Evolutionary conservation across 768 basidiomycete species (phyloP).

Genomic region (Russula earlei): DNA sequence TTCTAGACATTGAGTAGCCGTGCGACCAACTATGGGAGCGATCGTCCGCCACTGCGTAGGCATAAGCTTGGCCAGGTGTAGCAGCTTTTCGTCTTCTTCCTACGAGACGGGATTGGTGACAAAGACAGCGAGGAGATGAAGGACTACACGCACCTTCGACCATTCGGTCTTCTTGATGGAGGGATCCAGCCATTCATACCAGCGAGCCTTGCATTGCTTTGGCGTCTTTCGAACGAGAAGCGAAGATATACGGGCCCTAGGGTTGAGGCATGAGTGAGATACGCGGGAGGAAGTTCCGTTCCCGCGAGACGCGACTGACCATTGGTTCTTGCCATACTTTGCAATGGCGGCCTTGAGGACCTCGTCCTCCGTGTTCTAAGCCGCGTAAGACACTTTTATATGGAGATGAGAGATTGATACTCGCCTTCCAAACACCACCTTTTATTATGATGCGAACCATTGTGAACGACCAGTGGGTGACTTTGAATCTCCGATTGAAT

Average conservation of each 20-base stretch:
- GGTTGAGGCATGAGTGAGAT: conserved; percentile 2
- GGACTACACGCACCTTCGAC: conserved; percentile 65
- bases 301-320: conserved; percentile 34
- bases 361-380: conserved; percentile 91
- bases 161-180: conserved; percentile 99
- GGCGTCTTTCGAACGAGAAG: conserved; percentile 96
- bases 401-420: conserved; percentile 8
- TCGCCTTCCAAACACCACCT: conserved; percentile 85
- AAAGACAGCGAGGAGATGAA: background rate
- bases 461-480: background rate
- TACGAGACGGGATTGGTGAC: conserved; percentile 23
- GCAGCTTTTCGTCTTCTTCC: conserved; percentile 97
- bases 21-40: conserved; percentile 95
- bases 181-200: conserved; percentile 99
- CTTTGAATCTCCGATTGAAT: conserved; percentile 3
- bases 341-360: conserved; percentile 98
- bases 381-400: conserved; percentile 1
- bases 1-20: conserved; percentile 95
- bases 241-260: conserved; percentile 94
- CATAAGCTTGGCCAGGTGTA: conserved; percentile 97
- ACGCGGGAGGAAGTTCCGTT: background rate
- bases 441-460: conserved; percentile 92
- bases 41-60: conserved; percentile 99
- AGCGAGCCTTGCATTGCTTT: conserved; percentile 98
- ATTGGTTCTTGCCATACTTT: conserved; percentile 96